Conservation (phyloP, 768 basidiomycete species). For the Myochromella boudieri region DNA sequence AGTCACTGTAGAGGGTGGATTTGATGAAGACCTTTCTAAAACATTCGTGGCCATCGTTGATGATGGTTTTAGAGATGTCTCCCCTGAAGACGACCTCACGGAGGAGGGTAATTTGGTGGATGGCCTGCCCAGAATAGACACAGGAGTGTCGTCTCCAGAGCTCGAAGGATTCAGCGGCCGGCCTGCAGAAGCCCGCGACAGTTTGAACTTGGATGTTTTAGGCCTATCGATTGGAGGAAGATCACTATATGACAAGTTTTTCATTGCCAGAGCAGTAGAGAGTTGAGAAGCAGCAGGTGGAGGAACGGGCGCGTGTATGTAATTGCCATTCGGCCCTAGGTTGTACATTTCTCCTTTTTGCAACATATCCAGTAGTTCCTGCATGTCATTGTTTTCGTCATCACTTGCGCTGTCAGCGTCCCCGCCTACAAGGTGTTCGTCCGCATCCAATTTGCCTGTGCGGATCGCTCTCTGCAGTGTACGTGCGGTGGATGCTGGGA, state of each 20-base stretch:
- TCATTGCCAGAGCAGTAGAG: neutral
- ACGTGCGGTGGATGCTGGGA: conserved; percentile 44
- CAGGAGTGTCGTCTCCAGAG: conserved; percentile 27
- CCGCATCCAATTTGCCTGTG: conserved; percentile 53
- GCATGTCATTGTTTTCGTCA: conserved; percentile 46
- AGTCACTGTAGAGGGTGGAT: conserved; percentile 14
- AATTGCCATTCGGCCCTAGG: conserved; percentile 44
- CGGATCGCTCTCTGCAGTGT: conserved; percentile 53
- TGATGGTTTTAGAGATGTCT: conserved; percentile 30
- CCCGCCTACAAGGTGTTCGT: conserved; percentile 49
- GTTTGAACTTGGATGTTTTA: conserved; percentile 52
- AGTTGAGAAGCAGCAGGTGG: conserved; percentile 3
- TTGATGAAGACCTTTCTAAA: conserved; percentile 32
- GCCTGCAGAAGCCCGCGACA: conserved; percentile 33
- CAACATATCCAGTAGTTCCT: conserved; percentile 52
- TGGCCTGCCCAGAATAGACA: conserved; percentile 28
- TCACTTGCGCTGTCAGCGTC: conserved; percentile 58
- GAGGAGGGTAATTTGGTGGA: conserved; percentile 31
- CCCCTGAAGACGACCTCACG: conserved; percentile 8
- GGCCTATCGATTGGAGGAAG: conserved; percentile 32
- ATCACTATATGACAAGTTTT: conserved; percentile 9
- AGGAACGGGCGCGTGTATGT: conserved; percentile 24
- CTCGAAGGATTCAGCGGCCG: conserved; percentile 21
- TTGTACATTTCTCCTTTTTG: conserved; percentile 53
- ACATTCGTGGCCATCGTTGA: conserved; percentile 8